These are phyloP conservation scores for Pyrenophora tritici-repentis DNA, from an alignment of 2,329 filamentous ascomycete genomes.

Conservation along the genomic window DNA sequence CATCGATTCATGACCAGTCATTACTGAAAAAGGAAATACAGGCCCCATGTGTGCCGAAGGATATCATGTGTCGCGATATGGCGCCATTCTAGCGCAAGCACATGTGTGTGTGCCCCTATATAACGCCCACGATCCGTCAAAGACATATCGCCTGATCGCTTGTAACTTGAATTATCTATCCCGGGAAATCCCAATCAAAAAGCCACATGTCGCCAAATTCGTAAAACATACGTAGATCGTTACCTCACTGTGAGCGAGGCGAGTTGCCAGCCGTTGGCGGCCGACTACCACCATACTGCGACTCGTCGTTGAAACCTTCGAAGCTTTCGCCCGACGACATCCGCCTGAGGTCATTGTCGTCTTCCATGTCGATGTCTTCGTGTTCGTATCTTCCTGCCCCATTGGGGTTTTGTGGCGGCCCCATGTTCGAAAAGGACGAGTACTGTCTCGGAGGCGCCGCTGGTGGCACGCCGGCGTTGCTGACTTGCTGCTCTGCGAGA, in stretches of 20 bases:
- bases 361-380: constrained; percentile 38
- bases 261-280: constrained; percentile 28
- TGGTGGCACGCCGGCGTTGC: constrained; percentile 45
- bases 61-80: constrained; percentile 21
- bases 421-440: constrained; percentile 26
- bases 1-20: background rate
- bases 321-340: constrained; percentile 38
- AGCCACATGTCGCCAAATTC: background rate
- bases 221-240: background rate
- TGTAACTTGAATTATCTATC: background rate
- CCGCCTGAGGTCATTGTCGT: constrained; percentile 27
- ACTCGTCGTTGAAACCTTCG: constrained; percentile 37
- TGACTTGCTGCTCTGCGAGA: constrained; percentile 46
- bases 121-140: constrained; percentile 13
- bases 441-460: constrained; percentile 29
- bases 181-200: background rate
- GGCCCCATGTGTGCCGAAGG: background rate
- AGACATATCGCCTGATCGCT: constrained; percentile 14
- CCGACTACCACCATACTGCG: constrained; percentile 30
- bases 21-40: constrained; percentile 2
- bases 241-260: constrained; percentile 22
- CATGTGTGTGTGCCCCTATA: constrained; percentile 1
- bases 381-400: constrained; percentile 15
- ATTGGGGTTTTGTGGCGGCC: constrained; percentile 20
- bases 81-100: constrained; percentile 22